phyloP scores from a whole-genome alignment of 805 yeast species.

The Teunomyces pallodes region DNA sequence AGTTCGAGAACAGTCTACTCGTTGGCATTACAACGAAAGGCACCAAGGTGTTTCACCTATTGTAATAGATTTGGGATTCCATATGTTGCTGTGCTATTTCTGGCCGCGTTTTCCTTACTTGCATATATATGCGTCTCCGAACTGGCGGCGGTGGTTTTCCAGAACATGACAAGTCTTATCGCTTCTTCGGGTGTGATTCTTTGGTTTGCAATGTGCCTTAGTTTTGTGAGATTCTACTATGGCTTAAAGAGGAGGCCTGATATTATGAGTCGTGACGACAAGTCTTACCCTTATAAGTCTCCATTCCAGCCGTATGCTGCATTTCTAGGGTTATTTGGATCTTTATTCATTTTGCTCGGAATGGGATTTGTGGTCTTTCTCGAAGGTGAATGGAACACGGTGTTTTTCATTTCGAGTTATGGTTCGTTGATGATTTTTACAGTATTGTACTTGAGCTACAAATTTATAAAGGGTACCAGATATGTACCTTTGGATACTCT shows the following conservation, averaged over 20 bases:
- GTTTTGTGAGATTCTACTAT: conserved; percentile 61
- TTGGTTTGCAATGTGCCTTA: conserved; percentile 72
- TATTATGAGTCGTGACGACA: conserved; percentile 60
- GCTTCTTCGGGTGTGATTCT: conserved; percentile 75
- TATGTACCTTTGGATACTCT: conserved; percentile 67
- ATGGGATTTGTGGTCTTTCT: conserved; percentile 66
- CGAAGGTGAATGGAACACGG: conserved; percentile 54
- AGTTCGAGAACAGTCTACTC: conserved; percentile 43
- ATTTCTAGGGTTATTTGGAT: conserved; percentile 57
- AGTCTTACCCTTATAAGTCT: conserved; percentile 64
- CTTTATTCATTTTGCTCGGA: conserved; percentile 47
- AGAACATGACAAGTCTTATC: conserved; percentile 62
- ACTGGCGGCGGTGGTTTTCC: conserved; percentile 61
- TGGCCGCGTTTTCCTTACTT: conserved; percentile 59
- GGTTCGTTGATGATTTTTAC: conserved; percentile 57
- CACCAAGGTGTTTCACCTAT: conserved; percentile 57
- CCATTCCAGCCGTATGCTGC: conserved; percentile 72
- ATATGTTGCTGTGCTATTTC: conserved; percentile 61
- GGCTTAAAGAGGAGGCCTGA: conserved; percentile 63
- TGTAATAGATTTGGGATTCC: conserved; percentile 74
- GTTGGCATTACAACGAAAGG: conserved; percentile 48
- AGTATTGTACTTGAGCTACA: conserved; percentile 53
- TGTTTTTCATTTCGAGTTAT: conserved; percentile 64
- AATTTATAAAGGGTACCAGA: conserved; percentile 58
- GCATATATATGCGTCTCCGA: conserved; percentile 60